Evolutionary conservation across 2,329 filamentous ascomycete genomes (phyloP).

Genomic region (Fusarium anthophilum): DNA sequence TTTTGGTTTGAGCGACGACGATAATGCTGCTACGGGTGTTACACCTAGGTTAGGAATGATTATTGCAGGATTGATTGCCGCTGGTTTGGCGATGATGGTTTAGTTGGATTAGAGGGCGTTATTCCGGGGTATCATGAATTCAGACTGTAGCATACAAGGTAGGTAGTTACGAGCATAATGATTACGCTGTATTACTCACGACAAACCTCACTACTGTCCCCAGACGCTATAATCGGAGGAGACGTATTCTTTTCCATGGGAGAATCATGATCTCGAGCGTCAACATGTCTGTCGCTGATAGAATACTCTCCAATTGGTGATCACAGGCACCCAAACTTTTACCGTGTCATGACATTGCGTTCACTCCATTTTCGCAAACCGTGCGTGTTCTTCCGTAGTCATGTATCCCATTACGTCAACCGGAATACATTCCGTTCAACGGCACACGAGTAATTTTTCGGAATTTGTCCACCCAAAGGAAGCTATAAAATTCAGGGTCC

Average conservation of each 20-base stretch:
- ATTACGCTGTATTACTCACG: not conserved
- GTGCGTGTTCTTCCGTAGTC: not conserved
- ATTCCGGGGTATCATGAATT: not conserved
- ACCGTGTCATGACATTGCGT: not conserved
- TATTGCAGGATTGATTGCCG: constrained; percentile 29
- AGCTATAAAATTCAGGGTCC: not conserved
- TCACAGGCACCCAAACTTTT: not conserved
- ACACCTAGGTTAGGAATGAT: constrained; percentile 34
- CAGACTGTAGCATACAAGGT: not conserved
- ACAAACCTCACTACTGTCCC: too few species aligned
- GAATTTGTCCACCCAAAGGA: not conserved
- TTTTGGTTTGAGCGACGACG: constrained; percentile 52
- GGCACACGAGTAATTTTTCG: not conserved
- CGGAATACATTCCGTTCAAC: not conserved
- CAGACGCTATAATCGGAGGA: not conserved
- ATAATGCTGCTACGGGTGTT: constrained; percentile 44
- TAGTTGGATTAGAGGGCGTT: constrained; percentile 7
- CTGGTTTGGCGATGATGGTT: constrained; percentile 36
- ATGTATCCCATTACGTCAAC: not conserved
- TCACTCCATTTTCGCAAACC: not conserved
- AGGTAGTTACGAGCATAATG: constrained; percentile 9
- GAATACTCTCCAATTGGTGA: not conserved
- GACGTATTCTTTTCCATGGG: not conserved
- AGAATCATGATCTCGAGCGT: not conserved
- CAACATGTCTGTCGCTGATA: not conserved